phyloP scores from a whole-genome alignment of 805 yeast genomes.

The Torulaspora maleeae region DNA sequence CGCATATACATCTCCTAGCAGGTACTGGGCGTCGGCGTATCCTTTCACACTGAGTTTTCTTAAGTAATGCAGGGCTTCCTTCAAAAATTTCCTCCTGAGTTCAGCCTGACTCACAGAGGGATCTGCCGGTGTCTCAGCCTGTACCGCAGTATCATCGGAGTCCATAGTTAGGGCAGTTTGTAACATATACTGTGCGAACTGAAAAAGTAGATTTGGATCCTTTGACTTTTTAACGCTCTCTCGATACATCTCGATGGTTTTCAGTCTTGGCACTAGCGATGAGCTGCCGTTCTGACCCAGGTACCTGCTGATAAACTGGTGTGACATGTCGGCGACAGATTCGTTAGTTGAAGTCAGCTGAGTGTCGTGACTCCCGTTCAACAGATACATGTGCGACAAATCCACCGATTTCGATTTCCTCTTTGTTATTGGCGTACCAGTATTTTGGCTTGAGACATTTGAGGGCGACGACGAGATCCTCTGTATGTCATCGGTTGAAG shows the following conservation, averaged over 20 bases:
- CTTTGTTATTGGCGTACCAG: constrained; percentile 8
- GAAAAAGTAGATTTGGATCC: constrained; percentile 83
- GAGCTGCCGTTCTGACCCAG: constrained; percentile 46
- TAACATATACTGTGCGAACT: constrained; percentile 85
- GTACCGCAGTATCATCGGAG: constrained; percentile 13
- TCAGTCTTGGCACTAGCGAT: constrained; percentile 64
- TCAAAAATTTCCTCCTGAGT: constrained; percentile 53
- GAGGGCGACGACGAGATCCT: constrained; percentile 9
- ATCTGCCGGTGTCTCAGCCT: constrained; percentile 4
- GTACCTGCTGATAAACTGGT: constrained; percentile 48
- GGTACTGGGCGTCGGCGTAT: constrained; percentile 83
- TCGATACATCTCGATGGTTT: constrained; percentile 82
- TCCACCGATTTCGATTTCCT: constrained; percentile 39
- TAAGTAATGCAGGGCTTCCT: constrained; percentile 71
- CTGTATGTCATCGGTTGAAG: constrained; percentile 9
- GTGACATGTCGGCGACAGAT: constrained; percentile 47
- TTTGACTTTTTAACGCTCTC: constrained; percentile 78
- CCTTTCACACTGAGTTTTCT: constrained; percentile 74
- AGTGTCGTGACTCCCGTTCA: constrained; percentile 33
- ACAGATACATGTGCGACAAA: constrained; percentile 40
- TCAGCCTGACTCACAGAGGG: constrained; percentile 22
- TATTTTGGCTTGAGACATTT: constrained; percentile 8
- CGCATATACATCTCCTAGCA: constrained; percentile 83
- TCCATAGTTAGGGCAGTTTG: constrained; percentile 73
- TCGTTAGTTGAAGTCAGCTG: constrained; percentile 39